phyloP scores from a whole-genome alignment of 2,329 filamentous ascomycete species.

The Trichoderma arundinaceum region DNA sequence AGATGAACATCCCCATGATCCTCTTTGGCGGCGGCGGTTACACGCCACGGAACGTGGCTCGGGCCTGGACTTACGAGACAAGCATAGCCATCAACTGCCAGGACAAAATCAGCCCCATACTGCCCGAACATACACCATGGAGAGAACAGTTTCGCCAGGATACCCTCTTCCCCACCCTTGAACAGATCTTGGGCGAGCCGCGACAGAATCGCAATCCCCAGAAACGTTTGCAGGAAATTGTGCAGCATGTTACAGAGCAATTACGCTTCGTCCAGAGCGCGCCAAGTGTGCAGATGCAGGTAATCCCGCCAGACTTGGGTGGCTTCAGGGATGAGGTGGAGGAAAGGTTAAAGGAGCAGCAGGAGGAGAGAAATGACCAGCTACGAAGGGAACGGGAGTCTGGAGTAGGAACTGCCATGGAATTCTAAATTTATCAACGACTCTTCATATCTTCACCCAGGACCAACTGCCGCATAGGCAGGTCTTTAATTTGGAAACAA shows the following conservation, averaged over 20 bases:
- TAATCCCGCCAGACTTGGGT: constrained; percentile 77
- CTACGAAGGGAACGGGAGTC: constrained; percentile 61
- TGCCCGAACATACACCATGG: constrained; percentile 83
- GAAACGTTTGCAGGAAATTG: constrained; percentile 75
- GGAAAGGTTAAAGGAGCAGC: constrained; percentile 67
- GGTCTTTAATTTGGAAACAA: neutral
- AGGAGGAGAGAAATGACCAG: constrained; percentile 62
- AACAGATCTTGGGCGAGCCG: constrained; percentile 69
- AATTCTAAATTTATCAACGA: constrained; percentile 45
- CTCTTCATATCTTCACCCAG: constrained; percentile 12
- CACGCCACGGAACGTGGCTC: constrained; percentile 93
- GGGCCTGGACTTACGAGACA: constrained; percentile 97
- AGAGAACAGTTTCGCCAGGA: constrained; percentile 87
- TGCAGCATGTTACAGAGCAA: constrained; percentile 82
- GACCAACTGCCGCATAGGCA: constrained; percentile 14
- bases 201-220: constrained; percentile 79
- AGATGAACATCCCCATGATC: constrained; percentile 77
- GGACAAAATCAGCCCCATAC: constrained; percentile 70
- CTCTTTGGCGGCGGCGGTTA: constrained; percentile 95
- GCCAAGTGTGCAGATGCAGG: constrained; percentile 84
- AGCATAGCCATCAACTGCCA: constrained; percentile 81
- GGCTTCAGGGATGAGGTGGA: constrained; percentile 73
- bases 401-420: constrained; percentile 63
- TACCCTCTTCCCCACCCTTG: constrained; percentile 86
- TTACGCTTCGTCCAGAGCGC: constrained; percentile 82